Evolutionary conservation across 1,139 yeast genomes (phyloP).

Genomic region (Candida pseudoviswanathii): DNA sequence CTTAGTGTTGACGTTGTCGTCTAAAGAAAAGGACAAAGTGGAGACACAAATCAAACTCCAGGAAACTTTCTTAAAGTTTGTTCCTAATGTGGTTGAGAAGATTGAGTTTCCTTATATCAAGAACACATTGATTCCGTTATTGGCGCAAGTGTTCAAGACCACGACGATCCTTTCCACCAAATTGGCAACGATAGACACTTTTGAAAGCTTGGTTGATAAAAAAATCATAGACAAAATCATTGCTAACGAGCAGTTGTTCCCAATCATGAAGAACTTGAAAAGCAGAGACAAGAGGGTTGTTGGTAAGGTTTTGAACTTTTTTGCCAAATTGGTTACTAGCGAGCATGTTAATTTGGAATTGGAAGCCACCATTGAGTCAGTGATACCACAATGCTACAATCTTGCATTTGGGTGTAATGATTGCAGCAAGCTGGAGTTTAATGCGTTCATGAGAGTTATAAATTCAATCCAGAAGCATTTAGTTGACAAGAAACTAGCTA

Average conservation of each 20-base stretch:
- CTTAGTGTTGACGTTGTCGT: conserved; percentile 31
- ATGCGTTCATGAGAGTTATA: conserved; percentile 28
- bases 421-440: conserved; percentile 40
- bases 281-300: conserved; percentile 75
- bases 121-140: conserved; percentile 68
- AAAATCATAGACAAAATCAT: conserved; percentile 72
- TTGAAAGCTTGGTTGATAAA: conserved; percentile 56
- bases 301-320: conserved; percentile 55
- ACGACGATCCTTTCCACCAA: conserved; percentile 84
- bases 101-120: conserved; percentile 76
- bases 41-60: conserved; percentile 51
- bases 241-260: conserved; percentile 75
- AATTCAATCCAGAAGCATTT: conserved; percentile 32
- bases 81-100: conserved; percentile 45
- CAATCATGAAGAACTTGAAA: conserved; percentile 72
- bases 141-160: conserved; percentile 73
- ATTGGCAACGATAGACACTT: conserved; percentile 64
- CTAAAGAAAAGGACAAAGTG: conserved; percentile 28
- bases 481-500: conserved; percentile 30
- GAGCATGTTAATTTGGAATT: conserved; percentile 39
- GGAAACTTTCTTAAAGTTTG: conserved; percentile 53
- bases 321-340: conserved; percentile 43
- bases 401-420: conserved; percentile 47
- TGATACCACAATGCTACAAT: conserved; percentile 40
- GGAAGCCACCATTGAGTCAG: conserved; percentile 38